Evolutionary conservation across 495 filamentous ascomycete species (phyloP), one percentile per base, ranked within the genome.

Genomic region (Aspergillus hancockii): DNA sequence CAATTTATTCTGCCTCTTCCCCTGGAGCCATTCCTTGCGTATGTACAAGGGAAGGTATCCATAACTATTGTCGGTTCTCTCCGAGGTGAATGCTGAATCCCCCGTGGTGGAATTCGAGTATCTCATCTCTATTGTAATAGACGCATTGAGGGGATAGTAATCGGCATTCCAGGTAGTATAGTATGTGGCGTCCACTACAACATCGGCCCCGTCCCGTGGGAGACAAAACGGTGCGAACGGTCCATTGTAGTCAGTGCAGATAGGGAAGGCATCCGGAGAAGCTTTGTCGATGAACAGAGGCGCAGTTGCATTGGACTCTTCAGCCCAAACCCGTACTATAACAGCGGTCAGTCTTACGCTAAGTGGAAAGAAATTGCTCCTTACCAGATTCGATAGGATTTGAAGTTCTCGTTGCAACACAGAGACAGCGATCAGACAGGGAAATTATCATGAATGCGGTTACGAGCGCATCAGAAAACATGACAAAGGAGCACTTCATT

Each of bases 211-310:
- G 54, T 78, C 65, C 21, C 55, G 63, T 30, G 77, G 77, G 18
- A 72, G 64, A 57, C 77, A 80, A 49, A 79, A 75, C 8, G 75
- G 75, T 18, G 59, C 59, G 14, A 63, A 63, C 8, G 64, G 56
- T 21, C 62, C 61, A 22, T 67, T 25, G 12, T 60, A 31, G 31
- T 67, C 60, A 30, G 68, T 69, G 46, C 75, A 77, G 18, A 68
- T 34, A 7, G 73, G 70, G 49, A 77, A 76, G 21, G 63, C 70
- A 21, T 60, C 66, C 87, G 2, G 86, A 87, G 74, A 93, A 91
- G 62, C 86, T 88, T 32, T 30, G 16, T 45, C 38, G 7, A 50
- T 54, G 0, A 22, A 53, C 9, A 25, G 10, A 16, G 43, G n/a
- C 32, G 22, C 32, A 30, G 47, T 62, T 21, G 22, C 34, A 13